Base-by-base conservation (phyloP, 164 flowering plant species). In the Sedum album region DNA sequence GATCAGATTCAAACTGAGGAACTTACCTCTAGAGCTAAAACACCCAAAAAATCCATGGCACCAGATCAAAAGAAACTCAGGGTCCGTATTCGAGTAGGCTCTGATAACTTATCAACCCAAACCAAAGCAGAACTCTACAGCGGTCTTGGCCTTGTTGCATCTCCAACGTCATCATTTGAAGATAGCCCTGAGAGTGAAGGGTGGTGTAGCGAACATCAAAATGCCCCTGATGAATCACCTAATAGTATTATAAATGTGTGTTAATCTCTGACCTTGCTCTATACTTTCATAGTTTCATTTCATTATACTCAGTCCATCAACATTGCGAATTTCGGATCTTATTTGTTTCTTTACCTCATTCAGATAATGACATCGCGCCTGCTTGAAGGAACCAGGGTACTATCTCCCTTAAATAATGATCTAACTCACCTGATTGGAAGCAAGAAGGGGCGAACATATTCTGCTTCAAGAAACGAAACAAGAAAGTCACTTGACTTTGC, bases 61-160 rank as follows among this genome's bases (percentile, higher is more conserved):
- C 51, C 79, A 25, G 86, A 87, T 69, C 89, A 83, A 78, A 91
- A 82, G 77, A 69, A 83, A n/a, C 76, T 91, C 74, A 91, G 88
- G 81, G 84, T 94, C 68, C 86, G 95, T 46, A 77, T 94, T 42
- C 90, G 86, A 83, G 77, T 90, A 68, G 90, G 96, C 31, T 70
- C 87, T 44, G 90, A 84, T 70, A 86, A 82, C 76, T 72, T 80
- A 76, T 72, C 79, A 21, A 74, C 85, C 44, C 70, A 69, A 69
- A 86, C 79, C 64, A 88, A 85, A 78, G 91, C 93, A 68, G 98
- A 77, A 70, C 84, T 94, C 63, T 89, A 91, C 71, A 82, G 83
- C 73, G 91, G 91, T 67, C 92, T 87, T 72, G 92, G 92, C 42
- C 92, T 87, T 57, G 92, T 76, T 73, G 83, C 72, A 41, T 85